Evolutionary conservation across 495 filamentous ascomycete genomes (phyloP), one percentile per base, ranked within the genome.

Genomic region (Trichocladium antarcticum): DNA sequence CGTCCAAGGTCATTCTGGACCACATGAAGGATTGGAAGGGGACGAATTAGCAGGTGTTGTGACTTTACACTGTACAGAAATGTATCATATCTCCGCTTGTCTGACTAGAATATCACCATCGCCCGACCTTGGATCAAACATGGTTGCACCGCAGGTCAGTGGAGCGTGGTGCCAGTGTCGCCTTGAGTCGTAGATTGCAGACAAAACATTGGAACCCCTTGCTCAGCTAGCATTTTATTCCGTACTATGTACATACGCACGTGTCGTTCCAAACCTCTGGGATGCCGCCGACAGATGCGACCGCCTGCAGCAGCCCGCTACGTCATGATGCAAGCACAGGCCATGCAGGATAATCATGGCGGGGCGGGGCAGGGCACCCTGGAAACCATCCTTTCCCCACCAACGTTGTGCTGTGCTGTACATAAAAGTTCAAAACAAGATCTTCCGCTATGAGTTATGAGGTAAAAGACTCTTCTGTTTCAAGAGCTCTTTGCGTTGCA

Each of bases 11-110:
- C 39, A 95, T 97, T 49, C 58, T 81, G 50, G 79, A 83, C 50
- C 92, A 98, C 70, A 82, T 98, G 67, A 80, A 81, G 50, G 92
- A 98, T 66, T 97, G 89, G 89, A 81, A 76, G 66, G 71, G 79
- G 45, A 54, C 19, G 45, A 28, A 46, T 22, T 56, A 37, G n/a
- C n/a, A 6, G 21, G 8, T 31, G 17, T 11, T 15, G 28, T 19
- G 21, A 15, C n/a, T n/a, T n/a, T 5, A 31, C 21, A 6, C 21
- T 43, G 31, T 49, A 49, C 20, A 50, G 9, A 32, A 29, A 44
- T 50, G 46, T 52, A 52, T 44, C 42, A 47, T 45, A 49, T 42
- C 38, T 43, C 38, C 47, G 28, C 47, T 49, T 36, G 45, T 38
- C 21, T 37, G 44, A 46, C 20, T 38, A 29, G 5, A 21, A 38